Base-by-base conservation (phyloP, 768 basidiomycete species). In the Bullera alba region DNA sequence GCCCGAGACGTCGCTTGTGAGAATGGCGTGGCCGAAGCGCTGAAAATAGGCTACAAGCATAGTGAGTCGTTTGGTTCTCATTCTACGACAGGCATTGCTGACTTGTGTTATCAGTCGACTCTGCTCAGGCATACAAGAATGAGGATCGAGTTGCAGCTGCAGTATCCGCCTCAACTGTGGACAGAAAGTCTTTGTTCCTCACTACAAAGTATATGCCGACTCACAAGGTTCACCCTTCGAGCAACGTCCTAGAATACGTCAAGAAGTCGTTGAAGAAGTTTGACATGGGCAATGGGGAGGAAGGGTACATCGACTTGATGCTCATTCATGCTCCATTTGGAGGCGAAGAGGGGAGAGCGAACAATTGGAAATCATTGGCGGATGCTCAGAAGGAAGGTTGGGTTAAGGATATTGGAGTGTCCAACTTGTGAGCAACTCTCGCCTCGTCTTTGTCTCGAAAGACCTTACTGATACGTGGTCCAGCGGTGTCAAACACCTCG, bases 401-500 rank as follows among this genome's bases (percentile, higher is more conserved):
- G 52, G 48, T 61, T n/a, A 59, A 51, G 51, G 57, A 67, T 50
- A 67, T 67, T 26, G 65, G 65, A 3, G 65, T 63, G 15, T 61
- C 60, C 21, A 67, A 67, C 42, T 67, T 63, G 65, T 67, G 21
- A 42, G 56, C 26, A 41, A 14, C 38, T 12, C n/a, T n/a, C n/a
- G n/a, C n/a, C n/a, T n/a, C n/a, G n/a, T n/a, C n/a, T n/a, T n/a
- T n/a, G 48, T 50, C 37, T 43, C 48, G 4, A n/a, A n/a, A 26
- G 53, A 39, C 53, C 53, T 23, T 47, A 50, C n/a, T n/a, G n/a
- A n/a, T n/a, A n/a, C n/a, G n/a, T n/a, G n/a, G n/a, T n/a, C n/a
- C 22, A 71, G 70, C 57, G 61, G 61, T 4, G 60, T 71, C 39
- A 64, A 65, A 36, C 70, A 71, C 46, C 63, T 71, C 25, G 51